Conservation (phyloP, 2,329 filamentous ascomycete species). For the Talaromyces islandicus region DNA sequence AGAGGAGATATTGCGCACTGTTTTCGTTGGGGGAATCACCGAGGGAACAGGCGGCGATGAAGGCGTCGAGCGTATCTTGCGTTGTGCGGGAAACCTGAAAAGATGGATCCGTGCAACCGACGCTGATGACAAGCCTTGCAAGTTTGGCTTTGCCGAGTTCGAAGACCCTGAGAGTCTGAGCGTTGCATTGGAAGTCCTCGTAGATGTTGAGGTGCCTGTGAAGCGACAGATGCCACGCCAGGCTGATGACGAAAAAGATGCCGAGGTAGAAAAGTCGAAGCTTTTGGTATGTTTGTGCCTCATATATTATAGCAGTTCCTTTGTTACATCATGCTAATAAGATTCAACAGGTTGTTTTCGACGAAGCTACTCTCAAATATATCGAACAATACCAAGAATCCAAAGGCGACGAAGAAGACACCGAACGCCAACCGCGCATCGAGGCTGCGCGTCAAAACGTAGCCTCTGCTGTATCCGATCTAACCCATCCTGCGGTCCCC, state of each 20-base stretch:
- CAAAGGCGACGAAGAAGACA: constrained; percentile 57
- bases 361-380: constrained; percentile 76
- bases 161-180: constrained; percentile 85
- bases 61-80: constrained; percentile 70
- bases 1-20: constrained; percentile 86
- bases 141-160: constrained; percentile 93
- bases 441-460: constrained; percentile 65
- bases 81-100: constrained; percentile 69
- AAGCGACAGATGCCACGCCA: constrained; percentile 59
- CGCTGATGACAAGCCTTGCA: constrained; percentile 73
- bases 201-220: constrained; percentile 72
- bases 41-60: constrained; percentile 71
- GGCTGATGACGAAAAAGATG: constrained; percentile 38
- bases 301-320: neutral
- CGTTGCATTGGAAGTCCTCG: constrained; percentile 76
- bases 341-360: constrained; percentile 55
- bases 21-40: constrained; percentile 83
- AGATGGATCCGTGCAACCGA: constrained; percentile 78
- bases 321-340: neutral
- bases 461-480: constrained; percentile 60
- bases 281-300: constrained; percentile 53
- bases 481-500: constrained; percentile 61
- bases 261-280: constrained; percentile 60
- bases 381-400: constrained; percentile 72
- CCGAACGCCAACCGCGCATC: constrained; percentile 60